Evolutionary conservation across 208 protist genomes (phyloP), one percentile per base, ranked within the genome.

Genomic region (Leishmania turanica): DNA sequence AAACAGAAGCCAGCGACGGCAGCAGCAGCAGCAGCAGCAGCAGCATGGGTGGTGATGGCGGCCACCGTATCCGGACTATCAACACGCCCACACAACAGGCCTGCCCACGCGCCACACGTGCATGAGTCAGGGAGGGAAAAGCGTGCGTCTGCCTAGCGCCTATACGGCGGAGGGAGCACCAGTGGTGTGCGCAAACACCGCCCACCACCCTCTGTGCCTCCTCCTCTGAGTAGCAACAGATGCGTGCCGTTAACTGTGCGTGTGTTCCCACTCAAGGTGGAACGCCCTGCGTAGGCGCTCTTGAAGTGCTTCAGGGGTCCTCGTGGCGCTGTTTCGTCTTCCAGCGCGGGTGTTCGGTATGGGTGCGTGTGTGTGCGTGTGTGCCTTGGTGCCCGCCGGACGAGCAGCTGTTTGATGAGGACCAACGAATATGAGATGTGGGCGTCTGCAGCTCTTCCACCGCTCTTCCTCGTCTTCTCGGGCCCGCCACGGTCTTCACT

Each of bases 261-360:
- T n/a, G 27, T 37, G 31, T 77, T 34, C 15, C 53, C 51, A 37
- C 34, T 73, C 45, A 31, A 51, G 7, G 37, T n/a, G 11, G 34
- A 1, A 9, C 21, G 65, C 24, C 40, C 65, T 71, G 65, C 27
- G 45, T 17, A 15, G 69, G 40, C 27, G 56, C 47, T 47, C 24
- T 21, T 2, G n/a, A 27, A 34, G 45, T 49, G 27, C 34, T 31
- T 13, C 24, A 37, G 21, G 34, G 21, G 13, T 58, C n/a, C 15
- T 49, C 64, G 40, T 78, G 24, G 42, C 62, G 34, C 21, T 64
- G 49, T 54, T 68, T 81, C 17, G 71, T 71, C 24, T 65, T 78
- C n/a, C 45, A 34, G 15, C 56, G 47, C 24, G 9, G 76, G 31
- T 49, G 17, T 24, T 34, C 42, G 51, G 40, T 15, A 54, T 9